Evolutionary conservation across 352 stramenopile genomes (phyloP), one percentile per base, ranked within the genome.

Genomic region (Globisporangium polare): DNA sequence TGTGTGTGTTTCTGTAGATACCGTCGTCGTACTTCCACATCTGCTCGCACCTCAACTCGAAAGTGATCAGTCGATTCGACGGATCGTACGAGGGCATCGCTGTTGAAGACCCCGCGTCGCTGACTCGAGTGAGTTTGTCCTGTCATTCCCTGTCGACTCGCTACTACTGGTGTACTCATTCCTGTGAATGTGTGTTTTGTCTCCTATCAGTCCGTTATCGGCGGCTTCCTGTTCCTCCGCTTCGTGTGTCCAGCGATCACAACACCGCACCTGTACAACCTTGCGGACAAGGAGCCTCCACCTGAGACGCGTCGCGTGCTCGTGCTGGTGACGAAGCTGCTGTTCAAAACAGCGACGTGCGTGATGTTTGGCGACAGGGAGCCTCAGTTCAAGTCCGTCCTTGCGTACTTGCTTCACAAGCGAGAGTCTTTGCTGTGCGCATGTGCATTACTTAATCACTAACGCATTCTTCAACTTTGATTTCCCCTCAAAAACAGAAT

Each of bases 181-280:
- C 12, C 15, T 39, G 33, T 39, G 33, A 41, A 13, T 51, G 6
- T 41, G 60, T 47, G 4, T 53, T 63, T 51, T 39, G 12, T 55
- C 0, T 42, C 4, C 26, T 20, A 12, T 5, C 22, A 95, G 78
- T 86, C 85, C 46, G 86, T 96, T 33, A 92, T 96, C 17, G 87
- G 87, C 53, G 87, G 87, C 5, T 96, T 96, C 41, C 63, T 96
- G 2, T 96, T 96, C 43, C 81, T 96, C 53, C 86, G 88, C 6
- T 93, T 96, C 52, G 85, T 96, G 37, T 96, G 88, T 45, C 88
- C 88, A 17, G 88, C 88, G 10, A 92, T 96, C 66, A 93, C 88
- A 29, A 95, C 86, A 1, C 88, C 88, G 5, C 88, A 95, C 58
- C 53, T 92, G 49, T 92, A 96, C 51, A 86, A 84, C 15, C 79